Evolutionary conservation across 2,329 filamentous ascomycete species (phyloP), one percentile per base, ranked within the genome.

Genomic region (Fusarium staphyleae): DNA sequence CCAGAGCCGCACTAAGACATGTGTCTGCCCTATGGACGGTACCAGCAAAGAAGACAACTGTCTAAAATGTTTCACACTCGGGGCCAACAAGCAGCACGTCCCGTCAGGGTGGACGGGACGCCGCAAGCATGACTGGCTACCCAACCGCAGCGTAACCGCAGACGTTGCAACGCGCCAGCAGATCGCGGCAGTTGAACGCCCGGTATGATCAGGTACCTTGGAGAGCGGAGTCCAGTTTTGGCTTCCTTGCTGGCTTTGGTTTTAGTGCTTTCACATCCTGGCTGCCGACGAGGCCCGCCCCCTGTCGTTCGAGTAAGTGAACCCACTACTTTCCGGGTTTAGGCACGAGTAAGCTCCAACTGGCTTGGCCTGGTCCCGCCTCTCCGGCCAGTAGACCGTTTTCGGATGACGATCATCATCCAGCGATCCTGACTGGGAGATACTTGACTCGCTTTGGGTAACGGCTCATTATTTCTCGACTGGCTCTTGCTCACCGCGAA

Each of bases 201-300:
- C 52, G 48, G 60, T 60, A 46, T 44, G 47, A 55, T 57, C 48
- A 64, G 28, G 54, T 48, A 24, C 22, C 22, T 24, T 49, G 61
- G 54, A 55, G 51, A 59, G 56, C 58, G 57, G 54, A 59, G 49
- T 52, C 61, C 39, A 55, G 45, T 35, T 61, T 50, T 52, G 61
- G 55, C 51, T 55, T 47, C 40, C 54, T 48, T 54, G 45, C 51
- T 53, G 55, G 61, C 42, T 44, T 60, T 48, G 47, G 59, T 63
- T 60, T 65, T 62, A 67, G 52, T 62, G 61, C 52, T 52, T 8
- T 36, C 57, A 53, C 61, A 59, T 51, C 45, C 53, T 65, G 43
- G 62, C 63, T 67, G 62, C 65, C 63, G 65, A 66, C 57, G 58
- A 60, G 65, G 65, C 65, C 65, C 65, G 62, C 60, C 62, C 65